Conservation (phyloP, 2,329 filamentous ascomycete genomes). For the Neonectria magnoliae region DNA sequence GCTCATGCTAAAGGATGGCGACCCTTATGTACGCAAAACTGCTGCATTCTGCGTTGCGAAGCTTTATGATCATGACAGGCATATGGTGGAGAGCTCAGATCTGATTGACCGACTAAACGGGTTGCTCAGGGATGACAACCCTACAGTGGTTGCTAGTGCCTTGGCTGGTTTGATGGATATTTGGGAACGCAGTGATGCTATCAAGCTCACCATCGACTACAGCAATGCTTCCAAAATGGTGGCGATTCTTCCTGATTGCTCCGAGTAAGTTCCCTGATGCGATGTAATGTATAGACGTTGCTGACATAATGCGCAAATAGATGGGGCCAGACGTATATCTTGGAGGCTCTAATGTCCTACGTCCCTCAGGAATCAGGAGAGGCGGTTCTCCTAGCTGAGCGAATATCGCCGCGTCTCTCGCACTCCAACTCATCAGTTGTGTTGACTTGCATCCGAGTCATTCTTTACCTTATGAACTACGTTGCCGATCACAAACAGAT, state of each 20-base stretch:
- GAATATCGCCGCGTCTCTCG: constrained; percentile 93
- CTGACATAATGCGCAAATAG: constrained; percentile 54
- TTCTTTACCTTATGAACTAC: constrained; percentile 99
- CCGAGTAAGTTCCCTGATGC: constrained; percentile 74
- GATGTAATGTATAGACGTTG: neutral
- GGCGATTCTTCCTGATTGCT: constrained; percentile 94
- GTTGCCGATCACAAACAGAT: constrained; percentile 92
- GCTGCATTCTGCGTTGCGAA: constrained; percentile 97
- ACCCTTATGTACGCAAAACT: constrained; percentile 97
- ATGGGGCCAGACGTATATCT: constrained; percentile 98
- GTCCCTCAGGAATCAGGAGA: constrained; percentile 91
- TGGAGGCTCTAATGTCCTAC: constrained; percentile 98
- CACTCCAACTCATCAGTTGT: constrained; percentile 98
- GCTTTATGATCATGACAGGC: constrained; percentile 94
- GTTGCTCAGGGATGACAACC: constrained; percentile 94
- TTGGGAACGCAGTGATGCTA: constrained; percentile 96
- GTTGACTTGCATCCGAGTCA: constrained; percentile 93
- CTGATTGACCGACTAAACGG: constrained; percentile 91
- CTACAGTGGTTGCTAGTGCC: constrained; percentile 95
- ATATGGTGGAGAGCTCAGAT: constrained; percentile 89
- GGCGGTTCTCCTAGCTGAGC: constrained; percentile 88
- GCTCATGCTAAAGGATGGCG: constrained; percentile 81
- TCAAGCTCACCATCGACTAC: constrained; percentile 98
- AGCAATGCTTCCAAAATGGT: constrained; percentile 98
- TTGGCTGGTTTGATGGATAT: constrained; percentile 94